Evolutionary conservation across 2,329 filamentous ascomycete species (phyloP).

Genomic region (Corynespora cassiicola): DNA sequence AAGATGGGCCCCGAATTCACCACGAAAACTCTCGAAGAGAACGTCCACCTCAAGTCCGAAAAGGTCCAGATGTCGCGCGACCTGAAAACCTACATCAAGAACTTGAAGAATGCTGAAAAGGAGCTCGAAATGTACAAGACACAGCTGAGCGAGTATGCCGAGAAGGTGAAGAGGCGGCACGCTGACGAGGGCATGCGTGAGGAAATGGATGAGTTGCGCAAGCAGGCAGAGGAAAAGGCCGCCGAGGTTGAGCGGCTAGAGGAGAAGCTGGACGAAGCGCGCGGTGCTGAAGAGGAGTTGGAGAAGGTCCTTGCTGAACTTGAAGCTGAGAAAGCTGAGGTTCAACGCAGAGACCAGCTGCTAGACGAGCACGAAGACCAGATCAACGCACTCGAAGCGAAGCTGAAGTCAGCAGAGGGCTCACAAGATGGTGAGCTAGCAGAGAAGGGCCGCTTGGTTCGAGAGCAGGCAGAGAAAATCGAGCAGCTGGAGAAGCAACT

Average conservation of each 20-base stretch:
- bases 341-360: conserved; percentile 39
- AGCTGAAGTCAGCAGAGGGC: conserved; percentile 36
- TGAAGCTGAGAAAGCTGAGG: conserved; percentile 40
- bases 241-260: conserved; percentile 43
- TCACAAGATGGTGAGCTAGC: conserved; percentile 33
- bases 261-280: conserved; percentile 39
- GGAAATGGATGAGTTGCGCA: conserved; percentile 60
- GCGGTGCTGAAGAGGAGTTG: conserved; percentile 38
- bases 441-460: conserved; percentile 37
- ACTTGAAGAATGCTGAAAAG: conserved; percentile 79
- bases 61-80: conserved; percentile 90
- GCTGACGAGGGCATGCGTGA: conserved; percentile 73
- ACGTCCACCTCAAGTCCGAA: conserved; percentile 94
- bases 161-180: conserved; percentile 78
- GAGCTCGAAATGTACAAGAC: conserved; percentile 84
- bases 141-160: conserved; percentile 82
- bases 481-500: conserved; percentile 42
- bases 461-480: conserved; percentile 40
- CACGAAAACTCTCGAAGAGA: conserved; percentile 87
- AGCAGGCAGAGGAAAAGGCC: conserved; percentile 51
- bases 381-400: conserved; percentile 40
- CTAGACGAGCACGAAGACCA: conserved; percentile 47
- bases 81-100: conserved; percentile 84
- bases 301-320: conserved; percentile 44
- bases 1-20: conserved; percentile 91